A percentile compares a stretch with the other conserved stretches of the same genome.
These are phyloP conservation scores for Pyricularia sp. DNA, from an alignment of 2,329 filamentous ascomycete species.

Conservation along the genomic window DNA sequence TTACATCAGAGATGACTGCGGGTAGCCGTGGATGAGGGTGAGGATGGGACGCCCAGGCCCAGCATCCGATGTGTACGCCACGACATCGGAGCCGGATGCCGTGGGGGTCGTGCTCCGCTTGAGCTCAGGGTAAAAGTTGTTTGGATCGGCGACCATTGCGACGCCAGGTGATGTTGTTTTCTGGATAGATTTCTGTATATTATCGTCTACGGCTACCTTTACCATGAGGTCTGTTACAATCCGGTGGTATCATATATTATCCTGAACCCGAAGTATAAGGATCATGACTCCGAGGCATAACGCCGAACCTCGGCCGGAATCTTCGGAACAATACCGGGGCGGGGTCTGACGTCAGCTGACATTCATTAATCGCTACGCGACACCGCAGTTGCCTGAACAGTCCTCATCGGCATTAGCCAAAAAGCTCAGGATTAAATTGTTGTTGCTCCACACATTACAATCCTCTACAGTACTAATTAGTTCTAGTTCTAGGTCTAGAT, in stretches of 20 bases:
- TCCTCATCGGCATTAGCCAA: not conserved
- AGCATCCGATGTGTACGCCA: conserved; percentile 14
- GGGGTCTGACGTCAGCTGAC: not conserved
- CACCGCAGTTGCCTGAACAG: no score
- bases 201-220: not conserved
- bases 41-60: conserved; percentile 20
- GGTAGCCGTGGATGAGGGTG: conserved; percentile 35
- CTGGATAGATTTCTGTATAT: not conserved
- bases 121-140: conserved; percentile 13
- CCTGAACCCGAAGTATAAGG: no score
- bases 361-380: not conserved
- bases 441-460: no score
- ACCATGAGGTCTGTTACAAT: not conserved
- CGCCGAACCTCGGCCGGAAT: not conserved
- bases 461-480: no score
- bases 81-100: conserved; percentile 12
- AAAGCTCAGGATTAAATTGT: no score
- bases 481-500: no score
- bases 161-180: not conserved
- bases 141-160: conserved; percentile 8
- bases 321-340: not conserved
- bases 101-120: conserved; percentile 13
- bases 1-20: conserved; percentile 24
- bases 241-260: not conserved
- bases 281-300: not conserved